Percentiles rank a stretch among this genome's conserved stretches.
phyloP scores from a whole-genome alignment of 108 stramenopile genomes.

The Cylindrotheca closterium region DNA sequence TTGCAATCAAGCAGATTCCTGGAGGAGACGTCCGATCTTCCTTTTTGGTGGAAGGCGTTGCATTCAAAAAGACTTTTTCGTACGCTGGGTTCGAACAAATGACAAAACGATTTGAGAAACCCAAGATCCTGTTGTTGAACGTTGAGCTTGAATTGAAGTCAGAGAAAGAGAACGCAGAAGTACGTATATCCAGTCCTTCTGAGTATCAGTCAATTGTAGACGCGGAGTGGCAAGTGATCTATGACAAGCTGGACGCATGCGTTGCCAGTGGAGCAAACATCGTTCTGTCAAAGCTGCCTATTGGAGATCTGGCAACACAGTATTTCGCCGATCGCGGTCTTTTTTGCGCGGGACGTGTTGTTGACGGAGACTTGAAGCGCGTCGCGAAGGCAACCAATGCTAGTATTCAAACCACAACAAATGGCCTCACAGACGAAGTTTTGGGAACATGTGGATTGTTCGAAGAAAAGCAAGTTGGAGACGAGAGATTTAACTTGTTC shows the following conservation, averaged over 20 bases:
- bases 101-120: conserved; percentile 93
- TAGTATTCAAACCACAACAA: conserved; percentile 88
- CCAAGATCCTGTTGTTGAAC: conserved; percentile 92
- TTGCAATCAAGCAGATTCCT: conserved; percentile 97
- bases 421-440: conserved; percentile 67
- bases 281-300: conserved; percentile 94
- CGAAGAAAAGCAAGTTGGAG: conserved; percentile 96
- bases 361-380: conserved; percentile 93
- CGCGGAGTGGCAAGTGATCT: conserved; percentile 99
- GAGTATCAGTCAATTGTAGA: conserved; percentile 99
- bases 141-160: conserved; percentile 98
- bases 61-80: conserved; percentile 98
- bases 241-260: conserved; percentile 96
- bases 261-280: conserved; percentile 94
- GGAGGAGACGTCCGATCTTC: conserved; percentile 95
- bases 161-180: conserved; percentile 99
- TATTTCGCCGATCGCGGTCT: conserved; percentile 97
- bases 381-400: conserved; percentile 97
- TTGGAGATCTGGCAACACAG: conserved; percentile 99
- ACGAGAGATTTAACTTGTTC: conserved; percentile 97
- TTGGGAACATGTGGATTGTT: conserved; percentile 93
- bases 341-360: conserved; percentile 98
- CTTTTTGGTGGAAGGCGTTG: conserved; percentile 96
- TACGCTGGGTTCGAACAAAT: conserved; percentile 99
- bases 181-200: conserved; percentile 95